A percentile compares a stretch with the other conserved stretches of the same genome.
Evolutionary conservation across 352 stramenopile genomes (phyloP).

Genomic region (Globisporangium canariense): DNA sequence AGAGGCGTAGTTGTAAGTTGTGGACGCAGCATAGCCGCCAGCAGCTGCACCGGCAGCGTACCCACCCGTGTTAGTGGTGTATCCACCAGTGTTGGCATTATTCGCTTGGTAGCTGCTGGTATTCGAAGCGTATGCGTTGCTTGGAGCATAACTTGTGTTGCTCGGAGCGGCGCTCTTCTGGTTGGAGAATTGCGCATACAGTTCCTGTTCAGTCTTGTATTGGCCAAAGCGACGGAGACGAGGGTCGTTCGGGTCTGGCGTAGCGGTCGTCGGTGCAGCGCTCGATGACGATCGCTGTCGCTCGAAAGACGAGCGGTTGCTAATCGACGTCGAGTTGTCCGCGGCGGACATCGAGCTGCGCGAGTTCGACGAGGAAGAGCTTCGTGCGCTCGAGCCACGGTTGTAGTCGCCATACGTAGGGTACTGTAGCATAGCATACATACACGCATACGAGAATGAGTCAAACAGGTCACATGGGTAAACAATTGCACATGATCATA

Average conservation of each 20-base stretch:
- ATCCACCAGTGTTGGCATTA: not conserved
- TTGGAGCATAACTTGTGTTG: not conserved
- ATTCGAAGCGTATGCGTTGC: slow-evolving; percentile 6
- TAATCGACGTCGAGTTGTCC: slow-evolving; percentile 9
- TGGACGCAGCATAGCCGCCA: slow-evolving; percentile 12
- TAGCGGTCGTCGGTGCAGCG: slow-evolving; percentile 20
- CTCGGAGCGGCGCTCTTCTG: slow-evolving; percentile 28
- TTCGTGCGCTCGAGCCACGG: slow-evolving; percentile 8
- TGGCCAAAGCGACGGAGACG: slow-evolving; percentile 60
- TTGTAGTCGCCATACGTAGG: slow-evolving; percentile 18
- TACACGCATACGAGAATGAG: not conserved
- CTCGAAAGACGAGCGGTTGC: slow-evolving; percentile 23
- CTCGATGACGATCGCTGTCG: slow-evolving; percentile 16
- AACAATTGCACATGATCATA: not conserved
- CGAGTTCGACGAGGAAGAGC: slow-evolving; percentile 6
- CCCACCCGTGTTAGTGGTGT: not conserved
- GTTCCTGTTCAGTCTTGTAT: slow-evolving; percentile 80
- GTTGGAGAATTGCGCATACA: slow-evolving; percentile 77
- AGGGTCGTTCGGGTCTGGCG: slow-evolving; percentile 55
- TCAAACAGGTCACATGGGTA: not conserved
- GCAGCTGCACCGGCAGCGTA: not conserved
- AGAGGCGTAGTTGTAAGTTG: slow-evolving; percentile 10
- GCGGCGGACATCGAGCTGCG: slow-evolving; percentile 18
- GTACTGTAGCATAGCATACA: slow-evolving; percentile 8
- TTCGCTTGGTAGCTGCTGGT: not conserved